Evolutionary conservation across 1,284 basidiomycete genomes (phyloP), one percentile per base, ranked within the genome.

Genomic region (Trichosporon ovoides): DNA sequence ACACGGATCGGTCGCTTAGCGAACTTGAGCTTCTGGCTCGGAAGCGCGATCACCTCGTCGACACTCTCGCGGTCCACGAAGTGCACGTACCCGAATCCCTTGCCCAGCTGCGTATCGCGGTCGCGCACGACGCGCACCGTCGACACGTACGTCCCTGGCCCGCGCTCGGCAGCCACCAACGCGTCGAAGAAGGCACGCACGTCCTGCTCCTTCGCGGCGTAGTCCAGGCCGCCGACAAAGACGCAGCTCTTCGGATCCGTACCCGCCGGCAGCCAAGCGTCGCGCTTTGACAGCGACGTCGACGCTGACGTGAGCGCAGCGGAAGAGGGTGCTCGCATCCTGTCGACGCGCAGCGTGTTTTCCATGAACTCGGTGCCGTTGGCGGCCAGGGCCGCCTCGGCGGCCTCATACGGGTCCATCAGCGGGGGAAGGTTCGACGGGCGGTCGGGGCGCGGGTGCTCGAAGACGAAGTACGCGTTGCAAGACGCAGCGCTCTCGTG

Each of bases 71-170:
- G 85, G 68, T 94, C 89, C 55, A 80, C 73, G 66, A 98, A 92
- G 66, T 91, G 87, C 10, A 98, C 87, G 73, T 98, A 98, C 11
- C 88, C 94, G 72, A 98, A 95, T 1, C 95, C 95, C 78, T 97
- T 98, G n/a, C 95, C 95, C 35, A 98, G 83, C 67, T 94, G 93
- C 0, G 92, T 96, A 57, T 91, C 91, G 66, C 85, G 85, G 77
- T 98, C 95, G 48, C 92, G 83, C 48, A 98, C 83, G 60, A 98
- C 85, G 34, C 95, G 84, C 10, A 98, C 92, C 28, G 83, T 84
- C 7, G 84, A 84, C 7, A 98, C 93, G 87, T 89, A 97, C 3
- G 3, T n/a, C 10, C 43, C 43, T 14, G 53, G 34, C 0, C 93
- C 93, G 48, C 85, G 81, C 78, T 97, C 94, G 11, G 83, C 80